Percentiles rank a stretch among this genome's conserved stretches.
These are phyloP conservation scores for Medicago arabica DNA, from an alignment of 306 rosid genomes.

Conservation along the genomic window DNA sequence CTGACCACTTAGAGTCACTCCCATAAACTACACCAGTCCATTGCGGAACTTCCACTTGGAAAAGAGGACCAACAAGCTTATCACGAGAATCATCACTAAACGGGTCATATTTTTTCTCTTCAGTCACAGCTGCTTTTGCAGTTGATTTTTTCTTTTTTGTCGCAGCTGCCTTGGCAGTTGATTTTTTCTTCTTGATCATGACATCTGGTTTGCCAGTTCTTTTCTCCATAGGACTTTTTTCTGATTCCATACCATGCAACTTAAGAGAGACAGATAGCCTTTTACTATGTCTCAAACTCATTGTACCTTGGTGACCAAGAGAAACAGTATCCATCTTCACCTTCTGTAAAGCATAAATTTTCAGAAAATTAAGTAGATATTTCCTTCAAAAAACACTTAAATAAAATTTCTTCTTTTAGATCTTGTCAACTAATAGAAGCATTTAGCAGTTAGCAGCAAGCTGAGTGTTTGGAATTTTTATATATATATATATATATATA, in stretches of 20 bases:
- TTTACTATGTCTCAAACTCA: slow-evolving; percentile 62
- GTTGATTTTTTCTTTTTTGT: neutral
- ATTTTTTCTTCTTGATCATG: slow-evolving; percentile 17
- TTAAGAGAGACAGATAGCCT: slow-evolving; percentile 48
- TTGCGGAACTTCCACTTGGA: slow-evolving; percentile 75
- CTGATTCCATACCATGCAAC: slow-evolving; percentile 35
- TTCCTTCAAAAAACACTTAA: slow-evolving; percentile 10
- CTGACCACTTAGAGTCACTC: slow-evolving; percentile 79
- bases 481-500: too few relatives aligned
- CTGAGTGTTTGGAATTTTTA: slow-evolving; percentile 33
- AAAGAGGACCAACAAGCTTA: slow-evolving; percentile 58
- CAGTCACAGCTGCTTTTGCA: slow-evolving; percentile 25
- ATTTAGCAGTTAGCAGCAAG: slow-evolving; percentile 16
- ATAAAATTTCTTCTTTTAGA: slow-evolving; percentile 19
- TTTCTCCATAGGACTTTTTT: slow-evolving; percentile 40
- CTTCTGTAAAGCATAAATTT: slow-evolving; percentile 68
- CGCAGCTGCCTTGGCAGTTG: neutral
- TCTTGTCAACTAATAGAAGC: slow-evolving; percentile 25
- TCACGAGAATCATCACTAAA: slow-evolving; percentile 35
- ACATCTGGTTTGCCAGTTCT: slow-evolving; percentile 13
- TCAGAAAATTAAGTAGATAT: slow-evolving; percentile 25
- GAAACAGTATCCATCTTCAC: slow-evolving; percentile 64
- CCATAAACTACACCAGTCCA: slow-evolving; percentile 72
- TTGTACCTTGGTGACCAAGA: slow-evolving; percentile 43
- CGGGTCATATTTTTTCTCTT: slow-evolving; percentile 5